Evolutionary conservation across 1,284 basidiomycete genomes (phyloP), one percentile per base, ranked within the genome.

Genomic region (Afroboletus lepidellus): DNA sequence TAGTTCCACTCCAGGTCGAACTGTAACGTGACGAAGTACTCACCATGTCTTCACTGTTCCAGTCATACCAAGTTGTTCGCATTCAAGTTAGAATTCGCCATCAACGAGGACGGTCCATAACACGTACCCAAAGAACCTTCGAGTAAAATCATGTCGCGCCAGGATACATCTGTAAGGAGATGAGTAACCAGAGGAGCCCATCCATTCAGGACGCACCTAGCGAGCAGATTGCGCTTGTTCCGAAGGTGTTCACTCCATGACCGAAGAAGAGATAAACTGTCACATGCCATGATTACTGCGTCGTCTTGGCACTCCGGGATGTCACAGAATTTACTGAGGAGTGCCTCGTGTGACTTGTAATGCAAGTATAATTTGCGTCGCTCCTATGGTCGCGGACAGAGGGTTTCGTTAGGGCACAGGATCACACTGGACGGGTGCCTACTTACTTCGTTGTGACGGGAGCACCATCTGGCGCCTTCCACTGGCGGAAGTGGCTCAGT

Each of bases 51-150:
- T 64, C 48, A 7, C 61, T 67, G 42, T 48, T 34, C n/a, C 30
- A 37, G 21, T 37, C n/a, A n/a, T n/a, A n/a, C n/a, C n/a, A n/a
- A n/a, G n/a, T n/a, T n/a, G n/a, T n/a, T n/a, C n/a, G n/a, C n/a
- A n/a, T 6, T 49, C 18, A 20, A 30, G 33, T 47, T 12, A 39
- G 33, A 29, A 29, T 7, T 21, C 8, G 1, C 13, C 15, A 20
- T 15, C 20, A 32, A 24, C 29, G 20, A 16, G 15, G 33, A 38
- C 12, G 2, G 25, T 18, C n/a, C 7, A n/a, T 21, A 21, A 27
- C 24, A 60, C 69, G 33, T 48, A 73, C 72, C 67, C 70, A 39
- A 73, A 73, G 55, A 73, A 73, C 13, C 65, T 64, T 51, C 68
- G 66, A 12, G 70, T 65, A 51, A 72, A 73, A 55, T 65, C 72